Conservation (phyloP, 495 filamentous ascomycete genomes). For the Penicillium longicatenatum region DNA sequence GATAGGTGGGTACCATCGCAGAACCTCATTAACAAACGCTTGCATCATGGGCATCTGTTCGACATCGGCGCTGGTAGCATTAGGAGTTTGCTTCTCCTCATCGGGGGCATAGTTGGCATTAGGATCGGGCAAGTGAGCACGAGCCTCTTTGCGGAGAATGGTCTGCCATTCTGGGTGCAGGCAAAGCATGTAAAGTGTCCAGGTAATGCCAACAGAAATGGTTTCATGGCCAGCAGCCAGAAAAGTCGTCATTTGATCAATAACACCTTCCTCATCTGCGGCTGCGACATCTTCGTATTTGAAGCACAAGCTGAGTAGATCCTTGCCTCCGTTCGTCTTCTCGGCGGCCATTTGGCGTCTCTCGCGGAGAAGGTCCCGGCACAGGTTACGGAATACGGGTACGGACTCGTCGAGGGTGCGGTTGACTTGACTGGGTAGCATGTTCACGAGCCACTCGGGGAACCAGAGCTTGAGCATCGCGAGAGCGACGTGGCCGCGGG, state of each 20-base stretch:
- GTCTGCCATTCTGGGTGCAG: background rate
- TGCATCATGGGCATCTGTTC: background rate
- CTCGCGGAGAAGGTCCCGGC: background rate
- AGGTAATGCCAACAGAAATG: background rate
- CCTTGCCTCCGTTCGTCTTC: background rate
- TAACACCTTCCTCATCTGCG: background rate
- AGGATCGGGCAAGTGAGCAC: background rate
- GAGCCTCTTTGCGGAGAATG: background rate
- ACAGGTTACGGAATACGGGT: background rate
- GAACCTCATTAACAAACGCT: background rate
- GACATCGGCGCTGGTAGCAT: background rate
- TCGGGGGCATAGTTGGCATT: background rate
- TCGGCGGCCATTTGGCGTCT: background rate
- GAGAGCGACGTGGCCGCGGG: background rate
- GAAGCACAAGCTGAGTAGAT: slow-evolving; percentile 1
- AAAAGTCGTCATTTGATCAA: slow-evolving; percentile 2
- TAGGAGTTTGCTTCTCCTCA: background rate
- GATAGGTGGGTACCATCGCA: slow-evolving; percentile 1
- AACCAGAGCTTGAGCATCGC: background rate
- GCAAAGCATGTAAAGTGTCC: background rate
- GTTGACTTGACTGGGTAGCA: background rate
- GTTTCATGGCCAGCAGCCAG: slow-evolving; percentile 2
- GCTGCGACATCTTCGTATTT: background rate
- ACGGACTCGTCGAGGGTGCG: background rate
- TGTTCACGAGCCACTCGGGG: background rate